Evolutionary conservation across 1,284 basidiomycete species (phyloP), one percentile per base, ranked within the genome.

Genomic region (Ganoderma lingzhi): DNA sequence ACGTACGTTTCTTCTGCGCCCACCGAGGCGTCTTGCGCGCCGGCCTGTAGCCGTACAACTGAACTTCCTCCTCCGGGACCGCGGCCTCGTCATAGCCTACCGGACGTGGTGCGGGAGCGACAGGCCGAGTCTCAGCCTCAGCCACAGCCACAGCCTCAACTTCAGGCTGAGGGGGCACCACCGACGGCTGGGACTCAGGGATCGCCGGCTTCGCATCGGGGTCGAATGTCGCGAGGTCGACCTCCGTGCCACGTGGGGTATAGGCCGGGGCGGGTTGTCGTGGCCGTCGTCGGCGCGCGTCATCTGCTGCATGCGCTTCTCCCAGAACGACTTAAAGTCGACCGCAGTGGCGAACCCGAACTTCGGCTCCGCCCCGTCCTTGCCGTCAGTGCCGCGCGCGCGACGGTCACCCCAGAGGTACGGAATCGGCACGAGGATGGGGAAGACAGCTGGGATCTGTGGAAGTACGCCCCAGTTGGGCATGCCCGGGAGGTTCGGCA

Each of bases 381-480:
- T 82, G 80, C 70, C 81, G 80, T 75, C 78, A 12, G 80, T 81
- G 55, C 74, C 80, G 28, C 78, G 76, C 58, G 80, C 41, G 74
- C 76, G 63, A 83, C 84, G 44, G 48, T 77, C 60, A 10, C 86
- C 85, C 9, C 89, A 86, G 84, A 91, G 90, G n/a, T 84, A 85
- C 45, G 90, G 86, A 77, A 90, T 87, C 2, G 93, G 92, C 15
- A 94, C 87, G 70, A 91, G 87, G 45, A 94, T 86, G 6, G 93
- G 92, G 84, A 94, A 93, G n/a, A 92, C 90, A 79, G 92, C 85
- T 0, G 92, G 91, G 68, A 94, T 87, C 72, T 93, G 91, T 2
- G 89, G 90, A 15, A 93, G 79, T 23, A 86, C 86, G 56, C 81
- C 87, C 92, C 92, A 93, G n/a, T 86, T 81, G 41, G 88, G 86